Evolutionary conservation across 345 rosid species (phyloP).

Genomic region (Excoecaria cochinchinensis): DNA sequence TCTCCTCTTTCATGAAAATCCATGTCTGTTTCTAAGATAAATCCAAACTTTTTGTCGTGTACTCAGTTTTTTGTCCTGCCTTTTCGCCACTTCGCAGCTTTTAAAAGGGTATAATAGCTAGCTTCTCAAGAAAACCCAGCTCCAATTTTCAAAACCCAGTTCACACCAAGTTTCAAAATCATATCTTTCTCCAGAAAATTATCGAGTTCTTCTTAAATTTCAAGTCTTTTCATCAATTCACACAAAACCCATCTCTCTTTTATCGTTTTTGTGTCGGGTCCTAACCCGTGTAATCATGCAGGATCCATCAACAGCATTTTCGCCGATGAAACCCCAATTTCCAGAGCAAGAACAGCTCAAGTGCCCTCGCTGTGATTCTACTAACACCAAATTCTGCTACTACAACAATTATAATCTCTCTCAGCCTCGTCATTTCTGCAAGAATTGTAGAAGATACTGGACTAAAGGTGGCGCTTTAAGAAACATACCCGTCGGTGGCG

Average conservation of each 20-base stretch:
- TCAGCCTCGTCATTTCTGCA: conserved; percentile 87
- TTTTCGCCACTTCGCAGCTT: conserved; percentile 20
- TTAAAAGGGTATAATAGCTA: not conserved
- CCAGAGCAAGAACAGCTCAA: conserved; percentile 81
- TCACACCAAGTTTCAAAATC: not conserved
- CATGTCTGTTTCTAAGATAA: conserved; percentile 11
- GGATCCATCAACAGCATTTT: conserved; percentile 46
- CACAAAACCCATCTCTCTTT: not conserved
- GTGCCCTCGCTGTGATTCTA: conserved; percentile 72
- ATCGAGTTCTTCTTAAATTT: not conserved
- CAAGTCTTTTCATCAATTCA: not conserved
- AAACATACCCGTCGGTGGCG: conserved; percentile 92
- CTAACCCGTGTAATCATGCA: conserved; percentile 37
- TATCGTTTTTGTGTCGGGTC: not conserved
- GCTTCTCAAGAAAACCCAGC: not conserved
- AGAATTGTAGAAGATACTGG: conserved; percentile 90
- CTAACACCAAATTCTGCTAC: conserved; percentile 93
- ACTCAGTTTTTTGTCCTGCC: not conserved
- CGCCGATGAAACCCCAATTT: conserved; percentile 44
- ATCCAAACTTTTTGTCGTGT: conserved; percentile 13
- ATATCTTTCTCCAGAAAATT: not conserved
- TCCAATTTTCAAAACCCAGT: conserved; percentile 9
- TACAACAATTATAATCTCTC: conserved; percentile 91
- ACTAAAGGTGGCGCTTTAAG: conserved; percentile 92
- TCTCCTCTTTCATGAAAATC: conserved; percentile 6